phyloP scores from a whole-genome alignment of 306 rosid species.

The Glycyrrhiza uralensis region DNA sequence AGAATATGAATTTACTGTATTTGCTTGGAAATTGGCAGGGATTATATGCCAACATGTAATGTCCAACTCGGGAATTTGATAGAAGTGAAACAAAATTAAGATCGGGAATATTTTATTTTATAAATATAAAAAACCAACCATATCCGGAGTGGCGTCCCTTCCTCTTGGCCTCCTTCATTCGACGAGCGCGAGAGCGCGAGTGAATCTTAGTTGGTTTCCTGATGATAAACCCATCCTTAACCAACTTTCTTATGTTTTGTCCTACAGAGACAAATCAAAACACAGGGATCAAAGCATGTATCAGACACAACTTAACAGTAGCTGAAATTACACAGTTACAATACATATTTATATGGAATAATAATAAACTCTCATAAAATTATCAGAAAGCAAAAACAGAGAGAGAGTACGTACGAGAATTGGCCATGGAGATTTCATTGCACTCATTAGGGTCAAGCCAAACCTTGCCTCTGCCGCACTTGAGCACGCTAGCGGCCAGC shows the following conservation, averaged over 20 bases:
- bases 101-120: too few species aligned
- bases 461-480: conserved; percentile 90
- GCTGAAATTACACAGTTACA: too few species aligned
- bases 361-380: neutral
- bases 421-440: conserved; percentile 96
- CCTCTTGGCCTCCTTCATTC: conserved; percentile 90
- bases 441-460: conserved; percentile 96
- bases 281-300: neutral
- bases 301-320: too few species aligned
- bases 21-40: too few species aligned
- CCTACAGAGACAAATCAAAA: conserved; percentile 53
- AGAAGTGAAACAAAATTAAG: too few species aligned
- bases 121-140: too few species aligned
- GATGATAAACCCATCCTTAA: conserved; percentile 92
- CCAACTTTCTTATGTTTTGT: conserved; percentile 85
- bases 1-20: too few species aligned
- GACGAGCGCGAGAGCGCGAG: conserved; percentile 91
- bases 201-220: conserved; percentile 97
- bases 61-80: too few species aligned
- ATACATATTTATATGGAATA: too few species aligned
- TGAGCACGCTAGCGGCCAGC: conserved; percentile 87
- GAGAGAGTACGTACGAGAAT: conserved; percentile 58
- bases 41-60: too few species aligned
- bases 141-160: conserved; percentile 98
- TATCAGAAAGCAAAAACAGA: neutral